phyloP scores from a whole-genome alignment of 2,329 filamentous ascomycete species.

The Arthrobotrys sphaeroides region DNA sequence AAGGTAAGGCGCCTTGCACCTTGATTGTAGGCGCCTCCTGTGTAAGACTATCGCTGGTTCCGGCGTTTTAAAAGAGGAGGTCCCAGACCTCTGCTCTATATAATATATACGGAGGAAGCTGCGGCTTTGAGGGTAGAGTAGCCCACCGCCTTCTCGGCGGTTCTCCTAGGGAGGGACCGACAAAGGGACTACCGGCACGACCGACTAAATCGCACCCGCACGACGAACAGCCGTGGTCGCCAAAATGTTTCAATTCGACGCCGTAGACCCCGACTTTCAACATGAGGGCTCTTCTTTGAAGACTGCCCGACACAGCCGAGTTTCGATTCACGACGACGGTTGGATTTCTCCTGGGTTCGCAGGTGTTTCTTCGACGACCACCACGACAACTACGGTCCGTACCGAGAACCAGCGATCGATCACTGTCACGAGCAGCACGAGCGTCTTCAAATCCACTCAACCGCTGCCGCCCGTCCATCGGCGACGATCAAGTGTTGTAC shows the following conservation, averaged over 20 bases:
- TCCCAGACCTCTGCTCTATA: slow-evolving; percentile 14
- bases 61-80: slow-evolving; percentile 1
- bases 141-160: slow-evolving; percentile 26
- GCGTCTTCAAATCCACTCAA: slow-evolving; percentile 33
- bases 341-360: slow-evolving; percentile 52
- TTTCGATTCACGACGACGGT: slow-evolving; percentile 33
- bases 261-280: slow-evolving; percentile 49
- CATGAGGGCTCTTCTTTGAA: slow-evolving; percentile 23
- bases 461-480: slow-evolving; percentile 1
- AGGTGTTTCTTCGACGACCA: slow-evolving; percentile 31
- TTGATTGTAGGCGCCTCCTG: slow-evolving; percentile 33
- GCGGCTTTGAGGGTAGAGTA: slow-evolving; percentile 18
- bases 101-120: slow-evolving; percentile 24
- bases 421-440: slow-evolving; percentile 28
- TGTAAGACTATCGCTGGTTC: slow-evolving; percentile 12
- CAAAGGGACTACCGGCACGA: background rate
- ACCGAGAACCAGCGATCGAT: slow-evolving; percentile 1
- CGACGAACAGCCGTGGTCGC: background rate
- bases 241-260: slow-evolving; percentile 52
- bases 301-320: slow-evolving; percentile 2
- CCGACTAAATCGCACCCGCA: background rate
- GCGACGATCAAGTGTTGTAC: slow-evolving; percentile 48
- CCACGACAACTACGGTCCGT: slow-evolving; percentile 21
- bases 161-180: background rate
- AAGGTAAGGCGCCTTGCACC: slow-evolving; percentile 47